Conservation (phyloP, 495 filamentous ascomycete species). For the Penicillium bialowiezense region DNA sequence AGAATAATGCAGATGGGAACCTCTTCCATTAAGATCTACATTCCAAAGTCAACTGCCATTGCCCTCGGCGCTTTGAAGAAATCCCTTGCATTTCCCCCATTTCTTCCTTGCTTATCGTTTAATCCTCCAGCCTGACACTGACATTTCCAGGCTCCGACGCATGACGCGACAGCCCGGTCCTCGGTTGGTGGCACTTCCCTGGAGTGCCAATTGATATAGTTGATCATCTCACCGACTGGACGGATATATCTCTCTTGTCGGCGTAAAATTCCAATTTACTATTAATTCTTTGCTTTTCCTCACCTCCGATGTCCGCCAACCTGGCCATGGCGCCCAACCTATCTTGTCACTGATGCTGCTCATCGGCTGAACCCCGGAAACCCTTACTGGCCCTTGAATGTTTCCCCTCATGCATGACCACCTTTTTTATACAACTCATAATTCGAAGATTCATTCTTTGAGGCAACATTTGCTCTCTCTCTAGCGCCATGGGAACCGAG, state of each 20-base stretch:
- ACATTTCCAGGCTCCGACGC: constrained; percentile 16
- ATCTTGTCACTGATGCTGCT: neutral
- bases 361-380: neutral
- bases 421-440: neutral
- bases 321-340: neutral
- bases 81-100: constrained; percentile 23
- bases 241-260: neutral
- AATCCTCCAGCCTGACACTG: constrained; percentile 10
- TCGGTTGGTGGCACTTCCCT: constrained; percentile 1
- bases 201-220: neutral
- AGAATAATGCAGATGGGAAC: constrained; percentile 2
- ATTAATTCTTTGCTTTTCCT: neutral
- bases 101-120: constrained; percentile 25
- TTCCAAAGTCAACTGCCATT: constrained; percentile 26
- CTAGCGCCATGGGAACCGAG: constrained; percentile 29
- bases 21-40: constrained; percentile 19
- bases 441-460: neutral
- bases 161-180: constrained; percentile 13
- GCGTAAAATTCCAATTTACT: neutral
- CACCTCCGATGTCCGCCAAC: neutral
- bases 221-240: constrained; percentile 13
- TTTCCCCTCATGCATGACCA: neutral
- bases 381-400: neutral
- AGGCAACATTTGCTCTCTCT: constrained; percentile 6
- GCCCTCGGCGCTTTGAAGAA: constrained; percentile 12